Base-by-base conservation (phyloP, 768 basidiomycete genomes). In the Pholiota molesta region DNA sequence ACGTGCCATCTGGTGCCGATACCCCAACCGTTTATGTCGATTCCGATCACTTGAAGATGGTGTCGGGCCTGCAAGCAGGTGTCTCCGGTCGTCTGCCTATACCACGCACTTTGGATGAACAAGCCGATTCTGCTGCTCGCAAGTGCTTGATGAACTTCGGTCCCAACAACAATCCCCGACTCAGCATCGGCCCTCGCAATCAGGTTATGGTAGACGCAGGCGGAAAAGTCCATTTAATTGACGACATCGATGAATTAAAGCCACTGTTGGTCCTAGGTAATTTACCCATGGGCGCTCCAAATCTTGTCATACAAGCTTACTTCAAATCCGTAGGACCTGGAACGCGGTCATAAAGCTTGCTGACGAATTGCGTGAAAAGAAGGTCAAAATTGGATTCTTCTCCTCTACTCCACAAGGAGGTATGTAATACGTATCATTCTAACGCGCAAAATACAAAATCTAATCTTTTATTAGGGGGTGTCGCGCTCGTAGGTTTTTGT, bases 381-480 rank as follows among this genome's bases (percentile, higher is more conserved):
- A 95, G 64, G 79, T 93, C 72, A 94, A 92, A 75, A 92, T 97
- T 65, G 90, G 89, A 23, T 97, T 97, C 84, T 97, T 97, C 78
- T 94, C 92, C 29, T 95, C 94, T 10, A 98, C 96, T 6, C 95
- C 95, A 11, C 94, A 97, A 78, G 95, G 95, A 81, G 88, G 91
- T 90, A 75, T 70, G 83, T 71, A 42, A 19, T 60, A 42, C 37
- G 55, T 28, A 37, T 57, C 52, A 55, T 23, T 58, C 44, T 62
- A 57, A 54, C 64, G 63, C 9, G 31, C 56, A 57, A 47, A 37
- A n/a, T 45, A 62, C 64, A 31, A 55, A 28, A 52, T 21, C 61
- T 62, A 53, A 67, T 67, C 63, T 65, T 63, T 65, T 57, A 64
- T 59, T 72, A 88, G 94, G 95, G 71, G 95, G 96, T 72, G 96